Conservation (phyloP, 805 yeast genomes). For the Groenewaldozyma salmanticensis region DNA sequence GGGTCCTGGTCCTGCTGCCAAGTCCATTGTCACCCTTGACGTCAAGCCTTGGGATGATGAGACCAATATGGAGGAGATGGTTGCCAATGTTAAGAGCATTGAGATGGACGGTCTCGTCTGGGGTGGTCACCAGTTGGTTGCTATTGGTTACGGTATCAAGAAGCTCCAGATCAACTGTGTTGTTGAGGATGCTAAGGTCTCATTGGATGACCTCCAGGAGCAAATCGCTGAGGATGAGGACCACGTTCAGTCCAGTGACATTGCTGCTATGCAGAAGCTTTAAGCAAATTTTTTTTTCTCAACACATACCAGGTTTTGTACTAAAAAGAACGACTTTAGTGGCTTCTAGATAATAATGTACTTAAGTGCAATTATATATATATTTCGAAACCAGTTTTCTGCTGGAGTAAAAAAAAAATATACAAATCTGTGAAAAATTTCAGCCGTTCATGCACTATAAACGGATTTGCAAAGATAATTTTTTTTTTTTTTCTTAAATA, state of each 20-base stretch:
- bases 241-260: slow-evolving; percentile 97
- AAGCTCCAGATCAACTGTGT: slow-evolving; percentile 98
- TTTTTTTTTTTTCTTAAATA: no score
- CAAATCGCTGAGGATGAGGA: slow-evolving; percentile 91
- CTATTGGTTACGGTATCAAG: slow-evolving; percentile 99
- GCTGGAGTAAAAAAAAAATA: no score
- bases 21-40: slow-evolving; percentile 91
- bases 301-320: no score
- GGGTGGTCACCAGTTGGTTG: slow-evolving; percentile 96
- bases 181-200: slow-evolving; percentile 94
- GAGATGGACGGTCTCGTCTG: slow-evolving; percentile 89
- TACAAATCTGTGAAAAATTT: no score
- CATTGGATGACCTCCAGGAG: slow-evolving; percentile 70
- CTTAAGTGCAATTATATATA: no score
- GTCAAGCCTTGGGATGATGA: slow-evolving; percentile 99
- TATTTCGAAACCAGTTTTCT: no score
- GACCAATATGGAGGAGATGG: slow-evolving; percentile 84
- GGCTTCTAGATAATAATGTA: no score
- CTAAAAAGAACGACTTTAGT: no score
- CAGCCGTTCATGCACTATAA: no score
- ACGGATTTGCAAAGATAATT: no score
- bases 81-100: slow-evolving; percentile 76
- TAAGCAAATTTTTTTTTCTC: no score
- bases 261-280: slow-evolving; percentile 97
- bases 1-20: slow-evolving; percentile 98